These are phyloP conservation scores for Globisporangium parvum DNA, from an alignment of 352 stramenopile species.

Conservation along the genomic window DNA sequence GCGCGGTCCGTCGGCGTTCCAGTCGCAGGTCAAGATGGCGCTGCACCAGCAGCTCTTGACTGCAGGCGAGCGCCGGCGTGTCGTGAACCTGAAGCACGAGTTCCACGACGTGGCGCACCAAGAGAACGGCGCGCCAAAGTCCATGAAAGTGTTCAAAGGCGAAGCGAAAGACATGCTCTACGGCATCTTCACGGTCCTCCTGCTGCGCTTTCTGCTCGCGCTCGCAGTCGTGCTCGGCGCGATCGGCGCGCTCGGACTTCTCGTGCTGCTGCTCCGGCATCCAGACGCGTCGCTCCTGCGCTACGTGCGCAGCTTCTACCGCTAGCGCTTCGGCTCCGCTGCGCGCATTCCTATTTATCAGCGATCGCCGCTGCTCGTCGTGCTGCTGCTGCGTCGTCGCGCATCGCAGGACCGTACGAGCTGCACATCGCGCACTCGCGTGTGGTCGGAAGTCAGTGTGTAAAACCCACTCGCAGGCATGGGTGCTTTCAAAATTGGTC, in stretches of 20 bases:
- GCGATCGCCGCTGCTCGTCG: conserved; percentile 17
- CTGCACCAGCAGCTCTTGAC: conserved; percentile 14
- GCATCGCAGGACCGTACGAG: background rate
- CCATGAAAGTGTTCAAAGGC: conserved; percentile 49
- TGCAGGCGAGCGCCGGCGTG: conserved; percentile 20
- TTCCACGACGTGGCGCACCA: conserved; percentile 31
- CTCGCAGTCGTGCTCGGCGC: conserved; percentile 29
- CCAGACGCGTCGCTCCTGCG: conserved; percentile 21
- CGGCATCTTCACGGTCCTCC: conserved; percentile 53
- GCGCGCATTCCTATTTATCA: conserved; percentile 10
- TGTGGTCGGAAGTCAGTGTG: no score
- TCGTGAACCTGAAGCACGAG: conserved; percentile 23
- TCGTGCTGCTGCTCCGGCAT: conserved; percentile 36
- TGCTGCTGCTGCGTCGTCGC: no score
- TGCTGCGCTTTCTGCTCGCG: conserved; percentile 45
- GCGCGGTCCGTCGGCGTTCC: conserved; percentile 10
- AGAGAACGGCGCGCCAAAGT: conserved; percentile 46
- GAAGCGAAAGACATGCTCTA: conserved; percentile 50
- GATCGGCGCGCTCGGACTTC: conserved; percentile 21
- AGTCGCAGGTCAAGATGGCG: conserved; percentile 17
- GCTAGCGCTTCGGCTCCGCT: background rate
- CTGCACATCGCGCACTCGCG: no score
- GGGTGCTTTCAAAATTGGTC: no score
- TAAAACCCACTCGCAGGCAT: no score
- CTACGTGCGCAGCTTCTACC: conserved; percentile 17